phyloP scores from a whole-genome alignment of 139 green algal species.

The Dunaliella primolecta region DNA sequence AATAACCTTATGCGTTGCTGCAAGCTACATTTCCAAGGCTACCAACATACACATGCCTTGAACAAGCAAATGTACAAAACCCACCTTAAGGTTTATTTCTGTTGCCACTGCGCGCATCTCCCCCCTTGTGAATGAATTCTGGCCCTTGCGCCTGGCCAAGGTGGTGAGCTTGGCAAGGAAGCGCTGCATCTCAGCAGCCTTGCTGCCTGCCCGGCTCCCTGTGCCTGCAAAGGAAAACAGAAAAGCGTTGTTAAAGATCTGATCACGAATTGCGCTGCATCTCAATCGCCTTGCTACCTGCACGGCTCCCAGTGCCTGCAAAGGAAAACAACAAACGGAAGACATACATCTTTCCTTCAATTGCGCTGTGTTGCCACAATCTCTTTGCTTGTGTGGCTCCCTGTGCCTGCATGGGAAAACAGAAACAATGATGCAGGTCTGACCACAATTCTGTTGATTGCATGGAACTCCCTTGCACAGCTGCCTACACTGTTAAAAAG shows the following conservation, averaged over 20 bases:
- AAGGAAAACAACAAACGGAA: no score
- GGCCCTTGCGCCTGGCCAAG: conserved; percentile 34
- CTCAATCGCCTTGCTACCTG: conserved; percentile 54
- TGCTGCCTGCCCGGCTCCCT: conserved; percentile 39
- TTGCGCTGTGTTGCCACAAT: conserved; percentile 53
- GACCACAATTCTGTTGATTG: no score
- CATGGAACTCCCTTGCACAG: no score
- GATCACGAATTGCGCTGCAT: no score
- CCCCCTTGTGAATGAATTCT: conserved; percentile 33
- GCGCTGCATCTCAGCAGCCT: conserved; percentile 54
- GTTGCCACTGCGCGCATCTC: conserved; percentile 66
- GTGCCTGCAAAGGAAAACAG: neutral
- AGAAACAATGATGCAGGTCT: no score
- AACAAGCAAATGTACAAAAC: no score
- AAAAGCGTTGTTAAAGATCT: no score
- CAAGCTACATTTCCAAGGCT: neutral
- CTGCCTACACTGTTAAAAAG: no score
- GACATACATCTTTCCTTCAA: no score
- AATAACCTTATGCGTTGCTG: neutral
- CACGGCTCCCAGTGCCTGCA: conserved; percentile 22
- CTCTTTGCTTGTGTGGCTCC: conserved; percentile 41
- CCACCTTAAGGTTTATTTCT: conserved; percentile 46
- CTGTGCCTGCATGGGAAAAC: conserved; percentile 1
- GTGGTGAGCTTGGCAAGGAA: conserved; percentile 59
- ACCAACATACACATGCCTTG: no score